Conservation (phyloP, 2,329 filamentous ascomycete genomes). For the Calonectria honghensis region DNA sequence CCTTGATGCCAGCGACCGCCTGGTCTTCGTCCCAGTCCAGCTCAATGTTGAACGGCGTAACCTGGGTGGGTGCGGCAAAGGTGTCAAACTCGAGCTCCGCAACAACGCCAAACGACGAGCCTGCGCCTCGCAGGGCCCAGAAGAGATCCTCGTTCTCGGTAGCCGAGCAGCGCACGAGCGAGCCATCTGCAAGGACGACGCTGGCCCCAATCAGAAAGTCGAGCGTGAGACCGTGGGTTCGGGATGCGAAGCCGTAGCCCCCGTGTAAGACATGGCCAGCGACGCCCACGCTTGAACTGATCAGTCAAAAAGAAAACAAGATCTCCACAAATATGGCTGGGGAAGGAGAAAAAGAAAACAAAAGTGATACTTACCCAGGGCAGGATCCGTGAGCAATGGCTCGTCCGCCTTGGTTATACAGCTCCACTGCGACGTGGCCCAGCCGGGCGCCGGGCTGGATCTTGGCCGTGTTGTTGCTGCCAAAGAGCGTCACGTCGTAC, state of each 20-base stretch:
- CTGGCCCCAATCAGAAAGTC: constrained; percentile 56
- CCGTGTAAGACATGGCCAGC: constrained; percentile 56
- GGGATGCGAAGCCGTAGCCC: constrained; percentile 57
- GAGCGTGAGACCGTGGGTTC: constrained; percentile 54
- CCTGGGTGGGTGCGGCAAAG: constrained; percentile 48
- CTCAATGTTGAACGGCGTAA: constrained; percentile 50
- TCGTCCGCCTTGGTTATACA: constrained; percentile 61
- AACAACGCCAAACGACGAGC: constrained; percentile 58
- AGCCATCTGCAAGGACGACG: constrained; percentile 56
- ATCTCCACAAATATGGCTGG: not conserved
- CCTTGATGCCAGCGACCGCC: constrained; percentile 48
- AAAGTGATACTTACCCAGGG: constrained; percentile 63
- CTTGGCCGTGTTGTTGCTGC: constrained; percentile 44
- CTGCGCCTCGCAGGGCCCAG: constrained; percentile 57
- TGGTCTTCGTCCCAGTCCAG: constrained; percentile 46
- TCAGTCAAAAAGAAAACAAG: constrained; percentile 28
- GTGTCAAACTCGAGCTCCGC: constrained; percentile 56
- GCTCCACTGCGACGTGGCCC: constrained; percentile 66
- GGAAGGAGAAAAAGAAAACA: not conserved
- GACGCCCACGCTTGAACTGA: constrained; percentile 51
- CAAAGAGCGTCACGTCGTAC: constrained; percentile 56
- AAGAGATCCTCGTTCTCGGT: constrained; percentile 54
- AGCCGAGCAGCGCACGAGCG: constrained; percentile 49
- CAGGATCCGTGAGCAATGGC: constrained; percentile 72
- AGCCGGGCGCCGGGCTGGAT: constrained; percentile 68